Conservation (phyloP, 2,329 filamentous ascomycete genomes). For the Colletotrichum caudatum region DNA sequence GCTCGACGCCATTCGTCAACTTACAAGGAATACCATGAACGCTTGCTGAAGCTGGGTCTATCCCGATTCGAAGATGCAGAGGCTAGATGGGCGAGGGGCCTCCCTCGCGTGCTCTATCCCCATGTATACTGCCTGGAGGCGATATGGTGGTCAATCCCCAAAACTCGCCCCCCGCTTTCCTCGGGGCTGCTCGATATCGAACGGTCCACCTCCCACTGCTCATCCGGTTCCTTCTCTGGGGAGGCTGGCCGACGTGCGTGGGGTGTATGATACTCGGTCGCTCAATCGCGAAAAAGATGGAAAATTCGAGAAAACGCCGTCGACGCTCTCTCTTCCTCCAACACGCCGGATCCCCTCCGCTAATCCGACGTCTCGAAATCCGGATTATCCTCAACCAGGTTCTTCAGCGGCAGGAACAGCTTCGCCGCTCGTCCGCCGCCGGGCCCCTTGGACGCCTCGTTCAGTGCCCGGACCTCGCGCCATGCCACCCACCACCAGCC, state of each 20-base stretch:
- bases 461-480: constrained; percentile 53
- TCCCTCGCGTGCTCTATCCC: too few species aligned
- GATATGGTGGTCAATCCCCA: too few species aligned
- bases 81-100: too few species aligned
- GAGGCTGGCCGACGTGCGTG: background rate
- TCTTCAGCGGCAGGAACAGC: constrained; percentile 51
- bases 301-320: background rate
- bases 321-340: background rate
- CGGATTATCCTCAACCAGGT: constrained; percentile 47
- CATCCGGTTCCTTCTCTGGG: background rate
- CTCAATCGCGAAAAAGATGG: background rate
- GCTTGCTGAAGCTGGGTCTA: too few species aligned
- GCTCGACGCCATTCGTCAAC: too few species aligned
- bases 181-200: too few species aligned
- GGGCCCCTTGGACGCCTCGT: constrained; percentile 13
- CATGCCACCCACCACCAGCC: constrained; percentile 63
- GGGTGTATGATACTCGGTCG: background rate
- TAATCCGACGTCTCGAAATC: constrained; percentile 28
- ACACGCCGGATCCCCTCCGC: too few species aligned
- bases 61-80: too few species aligned
- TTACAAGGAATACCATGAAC: too few species aligned
- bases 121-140: too few species aligned
- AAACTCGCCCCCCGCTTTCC: too few species aligned
- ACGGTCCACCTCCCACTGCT: background rate
- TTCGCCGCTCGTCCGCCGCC: constrained; percentile 36